Percentiles rank a stretch among this genome's conserved stretches.
phyloP scores from a whole-genome alignment of 441 rosid genomes.

The Oxalis stricta region DNA sequence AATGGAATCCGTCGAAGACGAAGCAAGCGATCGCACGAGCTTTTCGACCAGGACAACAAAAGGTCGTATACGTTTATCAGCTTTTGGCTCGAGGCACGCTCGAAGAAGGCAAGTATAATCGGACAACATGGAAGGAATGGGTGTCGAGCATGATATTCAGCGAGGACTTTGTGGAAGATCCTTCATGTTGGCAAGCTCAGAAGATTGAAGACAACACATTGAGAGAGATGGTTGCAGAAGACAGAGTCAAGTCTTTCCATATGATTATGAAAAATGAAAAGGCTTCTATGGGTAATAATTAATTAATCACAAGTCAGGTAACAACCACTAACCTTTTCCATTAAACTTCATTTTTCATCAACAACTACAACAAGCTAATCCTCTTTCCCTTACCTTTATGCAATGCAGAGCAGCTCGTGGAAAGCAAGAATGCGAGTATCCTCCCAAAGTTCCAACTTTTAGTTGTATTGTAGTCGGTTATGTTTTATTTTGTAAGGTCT shows the following conservation, averaged over 20 bases:
- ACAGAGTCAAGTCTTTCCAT: slow-evolving; percentile 69
- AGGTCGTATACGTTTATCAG: slow-evolving; percentile 83
- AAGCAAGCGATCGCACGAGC: slow-evolving; percentile 97
- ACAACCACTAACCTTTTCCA: too few relatives aligned
- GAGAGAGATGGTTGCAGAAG: slow-evolving; percentile 78
- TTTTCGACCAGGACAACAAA: slow-evolving; percentile 84
- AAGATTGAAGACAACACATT: slow-evolving; percentile 81
- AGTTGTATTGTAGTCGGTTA: too few relatives aligned
- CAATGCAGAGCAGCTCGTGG: too few relatives aligned
- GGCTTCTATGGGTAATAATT: slow-evolving; percentile 68
- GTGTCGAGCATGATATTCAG: slow-evolving; percentile 93
- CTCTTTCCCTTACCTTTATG: too few relatives aligned
- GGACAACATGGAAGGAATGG: slow-evolving; percentile 99
- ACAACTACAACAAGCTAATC: too few relatives aligned
- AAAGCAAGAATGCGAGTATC: too few relatives aligned
- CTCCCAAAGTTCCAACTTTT: too few relatives aligned
- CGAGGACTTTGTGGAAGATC: slow-evolving; percentile 84
- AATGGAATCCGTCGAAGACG: slow-evolving; percentile 97
- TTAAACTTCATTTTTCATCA: too few relatives aligned
- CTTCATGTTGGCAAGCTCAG: slow-evolving; percentile 75
- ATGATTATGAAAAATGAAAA: slow-evolving; percentile 95
- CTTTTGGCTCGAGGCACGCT: slow-evolving; percentile 67
- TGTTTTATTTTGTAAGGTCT: too few relatives aligned
- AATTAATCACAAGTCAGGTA: too few relatives aligned
- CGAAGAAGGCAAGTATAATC: slow-evolving; percentile 74